Evolutionary conservation across 345 rosid genomes (phyloP).

Genomic region (Corymbia maculata): DNA sequence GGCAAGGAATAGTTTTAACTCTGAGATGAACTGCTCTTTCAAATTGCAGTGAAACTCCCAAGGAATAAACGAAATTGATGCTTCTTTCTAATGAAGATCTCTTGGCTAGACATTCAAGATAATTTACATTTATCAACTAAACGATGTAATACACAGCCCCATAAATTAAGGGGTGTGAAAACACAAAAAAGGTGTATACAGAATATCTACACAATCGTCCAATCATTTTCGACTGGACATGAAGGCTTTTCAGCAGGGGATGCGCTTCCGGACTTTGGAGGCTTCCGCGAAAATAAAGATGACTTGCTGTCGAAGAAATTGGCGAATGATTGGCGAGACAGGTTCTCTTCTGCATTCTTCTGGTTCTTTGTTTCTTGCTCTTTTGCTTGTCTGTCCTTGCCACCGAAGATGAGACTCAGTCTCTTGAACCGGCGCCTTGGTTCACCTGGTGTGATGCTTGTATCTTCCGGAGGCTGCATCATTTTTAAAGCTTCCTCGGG

Average conservation of each 20-base stretch:
- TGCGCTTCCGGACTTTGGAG: slow-evolving; percentile 48
- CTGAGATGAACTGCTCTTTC: neutral
- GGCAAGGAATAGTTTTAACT: neutral
- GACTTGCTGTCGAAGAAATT: slow-evolving; percentile 81
- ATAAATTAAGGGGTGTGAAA: neutral
- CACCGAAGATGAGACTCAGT: slow-evolving; percentile 62
- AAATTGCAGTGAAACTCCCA: neutral
- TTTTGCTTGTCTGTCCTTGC: slow-evolving; percentile 43
- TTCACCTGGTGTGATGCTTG: slow-evolving; percentile 22
- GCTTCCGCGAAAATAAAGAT: slow-evolving; percentile 62
- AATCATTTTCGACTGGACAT: slow-evolving; percentile 36
- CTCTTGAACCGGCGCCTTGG: slow-evolving; percentile 48
- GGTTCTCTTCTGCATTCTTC: slow-evolving; percentile 29
- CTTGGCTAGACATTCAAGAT: neutral
- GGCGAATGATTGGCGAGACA: slow-evolving; percentile 53
- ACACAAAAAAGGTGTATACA: neutral
- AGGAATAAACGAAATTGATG: neutral
- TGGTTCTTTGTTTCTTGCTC: slow-evolving; percentile 30
- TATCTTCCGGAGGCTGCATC: slow-evolving; percentile 22
- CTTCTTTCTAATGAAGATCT: neutral
- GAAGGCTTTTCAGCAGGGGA: slow-evolving; percentile 7
- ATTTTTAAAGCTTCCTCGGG: slow-evolving; percentile 65
- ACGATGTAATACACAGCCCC: neutral
- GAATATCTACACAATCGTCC: slow-evolving; percentile 41
- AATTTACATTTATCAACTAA: neutral